phyloP scores from a whole-genome alignment of 768 basidiomycete species.

The Asterophora lycoperdoides region DNA sequence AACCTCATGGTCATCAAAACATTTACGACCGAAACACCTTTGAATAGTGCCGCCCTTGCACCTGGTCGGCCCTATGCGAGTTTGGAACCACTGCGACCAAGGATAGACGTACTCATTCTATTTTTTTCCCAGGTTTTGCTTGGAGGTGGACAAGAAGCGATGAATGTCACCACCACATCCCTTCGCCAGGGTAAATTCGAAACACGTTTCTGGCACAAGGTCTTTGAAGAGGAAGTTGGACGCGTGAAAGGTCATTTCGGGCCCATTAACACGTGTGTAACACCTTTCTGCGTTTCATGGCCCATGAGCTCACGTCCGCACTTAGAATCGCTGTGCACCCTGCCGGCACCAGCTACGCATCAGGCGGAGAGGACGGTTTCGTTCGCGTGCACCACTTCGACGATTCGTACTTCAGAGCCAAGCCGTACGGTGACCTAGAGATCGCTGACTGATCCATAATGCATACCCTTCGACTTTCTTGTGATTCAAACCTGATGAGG shows the following conservation, averaged over 20 bases:
- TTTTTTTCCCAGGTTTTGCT: constrained; percentile 60
- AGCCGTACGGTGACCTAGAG: constrained; percentile 89
- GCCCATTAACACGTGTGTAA: constrained; percentile 88
- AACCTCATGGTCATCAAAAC: constrained; percentile 90
- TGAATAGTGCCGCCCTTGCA: constrained; percentile 90
- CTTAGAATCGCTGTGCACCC: constrained; percentile 90
- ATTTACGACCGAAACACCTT: constrained; percentile 86
- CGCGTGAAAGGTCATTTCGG: constrained; percentile 98
- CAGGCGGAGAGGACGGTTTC: constrained; percentile 96
- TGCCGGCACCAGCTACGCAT: constrained; percentile 81
- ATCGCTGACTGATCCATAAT: constrained; percentile 39
- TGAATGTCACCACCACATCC: constrained; percentile 94
- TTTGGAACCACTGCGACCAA: not conserved
- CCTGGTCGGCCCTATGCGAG: constrained; percentile 81
- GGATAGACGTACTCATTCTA: not conserved
- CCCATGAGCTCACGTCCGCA: constrained; percentile 6
- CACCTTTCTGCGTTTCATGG: not conserved
- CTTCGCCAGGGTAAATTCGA: constrained; percentile 96
- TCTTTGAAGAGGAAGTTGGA: constrained; percentile 95
- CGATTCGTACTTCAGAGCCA: constrained; percentile 87
- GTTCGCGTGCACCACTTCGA: constrained; percentile 91
- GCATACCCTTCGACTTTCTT: constrained; percentile 5
- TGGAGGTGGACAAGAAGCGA: constrained; percentile 97
- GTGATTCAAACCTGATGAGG: too few species aligned
- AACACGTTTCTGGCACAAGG: constrained; percentile 95